These are phyloP conservation scores for Aurantiochytrium sp. DNA, from an alignment of 108 stramenopile species.

Conservation along the genomic window DNA sequence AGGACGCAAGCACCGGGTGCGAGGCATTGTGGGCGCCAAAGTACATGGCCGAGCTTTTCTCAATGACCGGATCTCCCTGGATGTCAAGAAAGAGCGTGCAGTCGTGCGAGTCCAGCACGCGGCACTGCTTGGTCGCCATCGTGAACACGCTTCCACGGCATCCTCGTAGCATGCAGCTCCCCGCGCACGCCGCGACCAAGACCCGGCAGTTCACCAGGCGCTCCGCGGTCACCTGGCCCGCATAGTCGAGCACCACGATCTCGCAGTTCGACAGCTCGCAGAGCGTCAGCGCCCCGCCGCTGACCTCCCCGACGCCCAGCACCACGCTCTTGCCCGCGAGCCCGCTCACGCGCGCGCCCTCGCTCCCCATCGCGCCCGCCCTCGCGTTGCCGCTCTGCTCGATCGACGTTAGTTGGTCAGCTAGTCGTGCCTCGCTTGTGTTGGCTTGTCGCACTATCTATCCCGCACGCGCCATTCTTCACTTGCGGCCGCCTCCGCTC, in stretches of 20 bases:
- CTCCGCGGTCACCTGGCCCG: neutral
- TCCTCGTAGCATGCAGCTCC: neutral
- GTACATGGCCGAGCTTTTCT: neutral
- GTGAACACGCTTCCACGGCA: neutral
- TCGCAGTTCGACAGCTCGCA: neutral
- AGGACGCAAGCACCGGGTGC: neutral
- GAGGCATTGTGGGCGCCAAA: neutral
- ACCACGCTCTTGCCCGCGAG: neutral
- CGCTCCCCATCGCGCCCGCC: too few species aligned
- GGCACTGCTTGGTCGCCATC: neutral
- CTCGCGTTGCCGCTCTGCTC: too few species aligned
- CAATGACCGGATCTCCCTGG: neutral
- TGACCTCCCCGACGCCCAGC: neutral
- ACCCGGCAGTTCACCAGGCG: neutral
- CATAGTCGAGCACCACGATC: neutral
- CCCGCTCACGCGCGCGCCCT: neutral
- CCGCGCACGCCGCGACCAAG: neutral
- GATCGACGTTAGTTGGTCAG: too few species aligned
- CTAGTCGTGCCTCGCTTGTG: too few species aligned
- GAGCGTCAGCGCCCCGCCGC: neutral
- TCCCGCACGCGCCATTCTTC: too few species aligned
- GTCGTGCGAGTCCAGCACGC: neutral
- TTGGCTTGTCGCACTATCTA: too few species aligned
- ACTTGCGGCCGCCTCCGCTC: too few species aligned
- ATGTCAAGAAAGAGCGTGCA: neutral